Conservation (phyloP, 2,329 filamentous ascomycete species). For the Beauveria sp. region DNA sequence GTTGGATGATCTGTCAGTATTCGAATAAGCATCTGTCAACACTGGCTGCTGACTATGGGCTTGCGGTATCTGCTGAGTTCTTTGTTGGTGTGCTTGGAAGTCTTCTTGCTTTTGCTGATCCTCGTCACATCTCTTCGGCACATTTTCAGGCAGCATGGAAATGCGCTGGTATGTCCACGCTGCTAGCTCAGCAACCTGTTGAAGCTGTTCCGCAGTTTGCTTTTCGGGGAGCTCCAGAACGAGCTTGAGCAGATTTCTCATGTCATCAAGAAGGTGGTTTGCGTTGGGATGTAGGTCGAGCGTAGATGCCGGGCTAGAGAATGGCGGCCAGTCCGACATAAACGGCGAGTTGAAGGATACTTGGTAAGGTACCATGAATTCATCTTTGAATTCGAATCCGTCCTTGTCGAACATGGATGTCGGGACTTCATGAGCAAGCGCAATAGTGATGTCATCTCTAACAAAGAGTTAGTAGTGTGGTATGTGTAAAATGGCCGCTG, state of each 20-base stretch:
- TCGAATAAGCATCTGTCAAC: not conserved
- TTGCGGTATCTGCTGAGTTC: not conserved
- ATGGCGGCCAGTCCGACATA: slow-evolving; percentile 33
- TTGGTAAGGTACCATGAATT: slow-evolving; percentile 31
- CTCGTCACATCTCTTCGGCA: slow-evolving; percentile 11
- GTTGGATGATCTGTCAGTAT: not conserved
- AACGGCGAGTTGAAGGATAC: slow-evolving; percentile 41
- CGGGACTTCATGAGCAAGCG: slow-evolving; percentile 38
- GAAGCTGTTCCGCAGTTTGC: slow-evolving; percentile 28
- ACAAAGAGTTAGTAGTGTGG: slow-evolving; percentile 12
- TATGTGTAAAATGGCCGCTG: not conserved
- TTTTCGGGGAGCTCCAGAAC: slow-evolving; percentile 32
- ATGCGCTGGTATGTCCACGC: slow-evolving; percentile 34
- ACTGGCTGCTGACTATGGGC: not conserved
- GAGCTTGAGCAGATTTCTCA: slow-evolving; percentile 38
- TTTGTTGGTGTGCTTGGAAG: slow-evolving; percentile 11
- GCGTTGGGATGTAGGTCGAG: slow-evolving; percentile 39
- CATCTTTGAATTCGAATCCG: slow-evolving; percentile 35
- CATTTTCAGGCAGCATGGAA: slow-evolving; percentile 22
- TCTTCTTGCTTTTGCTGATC: not conserved
- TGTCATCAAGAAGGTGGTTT: slow-evolving; percentile 43
- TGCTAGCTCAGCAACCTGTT: slow-evolving; percentile 32
- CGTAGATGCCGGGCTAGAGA: slow-evolving; percentile 32
- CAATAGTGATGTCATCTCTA: slow-evolving; percentile 41
- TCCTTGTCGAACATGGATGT: slow-evolving; percentile 33